Conservation (phyloP, 1,284 basidiomycete species). For the Marasmius tenuissimus region DNA sequence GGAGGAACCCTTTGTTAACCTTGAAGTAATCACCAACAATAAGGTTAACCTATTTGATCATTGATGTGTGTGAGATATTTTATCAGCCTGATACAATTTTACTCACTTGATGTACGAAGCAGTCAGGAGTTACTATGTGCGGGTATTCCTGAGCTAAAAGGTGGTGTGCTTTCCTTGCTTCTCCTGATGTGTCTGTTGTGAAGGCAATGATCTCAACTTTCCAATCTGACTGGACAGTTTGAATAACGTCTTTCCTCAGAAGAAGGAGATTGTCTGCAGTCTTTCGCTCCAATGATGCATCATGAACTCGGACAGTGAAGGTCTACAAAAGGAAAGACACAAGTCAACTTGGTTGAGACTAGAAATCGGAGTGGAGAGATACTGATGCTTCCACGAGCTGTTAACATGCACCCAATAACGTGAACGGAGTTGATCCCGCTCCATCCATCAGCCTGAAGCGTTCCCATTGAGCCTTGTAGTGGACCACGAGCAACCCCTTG, state of each 20-base stretch:
- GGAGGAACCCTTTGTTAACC: slow-evolving; percentile 15
- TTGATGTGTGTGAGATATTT: background rate
- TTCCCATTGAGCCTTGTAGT: background rate
- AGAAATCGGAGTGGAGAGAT: no score
- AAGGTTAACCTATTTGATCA: slow-evolving; percentile 33
- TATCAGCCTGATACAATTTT: background rate
- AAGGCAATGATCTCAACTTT: slow-evolving; percentile 26
- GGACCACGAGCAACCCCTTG: slow-evolving; percentile 8
- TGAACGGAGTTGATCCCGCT: slow-evolving; percentile 29
- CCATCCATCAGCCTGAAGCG: slow-evolving; percentile 28
- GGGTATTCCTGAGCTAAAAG: slow-evolving; percentile 22
- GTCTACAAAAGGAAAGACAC: slow-evolving; percentile 18
- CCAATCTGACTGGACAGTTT: slow-evolving; percentile 23
- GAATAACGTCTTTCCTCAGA: slow-evolving; percentile 20
- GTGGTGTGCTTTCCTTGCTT: slow-evolving; percentile 28
- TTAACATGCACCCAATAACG: slow-evolving; percentile 25
- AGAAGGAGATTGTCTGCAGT: slow-evolving; percentile 28
- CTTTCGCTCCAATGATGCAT: slow-evolving; percentile 29
- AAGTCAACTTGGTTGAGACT: background rate
- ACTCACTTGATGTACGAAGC: slow-evolving; percentile 38
- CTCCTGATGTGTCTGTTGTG: slow-evolving; percentile 36
- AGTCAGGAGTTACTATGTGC: slow-evolving; percentile 30
- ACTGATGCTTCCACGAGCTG: slow-evolving; percentile 8
- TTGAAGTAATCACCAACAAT: slow-evolving; percentile 40
- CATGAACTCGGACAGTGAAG: slow-evolving; percentile 26